Conservation (phyloP, 2,329 filamentous ascomycete genomes). For the Cryphonectria carpinicola region DNA sequence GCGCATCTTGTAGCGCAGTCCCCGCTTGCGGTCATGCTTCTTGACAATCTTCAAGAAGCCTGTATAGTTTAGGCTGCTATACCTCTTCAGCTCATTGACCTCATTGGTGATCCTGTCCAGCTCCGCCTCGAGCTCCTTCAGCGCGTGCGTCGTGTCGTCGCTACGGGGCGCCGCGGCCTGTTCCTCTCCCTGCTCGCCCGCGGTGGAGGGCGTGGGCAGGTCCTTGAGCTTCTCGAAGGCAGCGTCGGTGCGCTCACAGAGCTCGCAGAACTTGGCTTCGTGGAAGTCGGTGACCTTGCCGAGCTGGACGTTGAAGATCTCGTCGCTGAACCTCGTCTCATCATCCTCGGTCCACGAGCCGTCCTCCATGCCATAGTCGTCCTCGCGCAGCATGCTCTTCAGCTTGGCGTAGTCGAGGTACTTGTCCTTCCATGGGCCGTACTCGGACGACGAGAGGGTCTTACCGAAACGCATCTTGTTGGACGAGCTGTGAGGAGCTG, state of each 20-base stretch:
- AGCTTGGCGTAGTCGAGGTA: slow-evolving; percentile 97
- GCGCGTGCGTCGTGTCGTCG: slow-evolving; percentile 53
- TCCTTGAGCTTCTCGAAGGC: slow-evolving; percentile 76
- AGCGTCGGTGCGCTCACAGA: slow-evolving; percentile 58
- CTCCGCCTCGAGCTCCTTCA: slow-evolving; percentile 76
- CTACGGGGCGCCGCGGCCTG: slow-evolving; percentile 46
- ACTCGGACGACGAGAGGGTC: slow-evolving; percentile 78
- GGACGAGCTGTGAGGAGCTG: slow-evolving; percentile 18
- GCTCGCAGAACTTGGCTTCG: slow-evolving; percentile 68
- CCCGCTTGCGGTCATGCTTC: slow-evolving; percentile 96
- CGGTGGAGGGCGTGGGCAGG: slow-evolving; percentile 68
- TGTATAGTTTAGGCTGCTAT: slow-evolving; percentile 95
- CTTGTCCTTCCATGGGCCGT: slow-evolving; percentile 86
- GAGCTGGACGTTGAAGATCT: slow-evolving; percentile 90
- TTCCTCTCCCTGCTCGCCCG: slow-evolving; percentile 37
- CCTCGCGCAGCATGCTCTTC: slow-evolving; percentile 85
- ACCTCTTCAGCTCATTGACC: slow-evolving; percentile 91
- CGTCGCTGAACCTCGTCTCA: slow-evolving; percentile 91
- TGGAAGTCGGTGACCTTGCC: slow-evolving; percentile 95
- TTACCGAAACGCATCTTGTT: slow-evolving; percentile 87
- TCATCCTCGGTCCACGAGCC: slow-evolving; percentile 89
- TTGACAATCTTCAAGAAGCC: slow-evolving; percentile 98
- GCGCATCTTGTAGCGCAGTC: slow-evolving; percentile 82
- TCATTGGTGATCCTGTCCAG: slow-evolving; percentile 88
- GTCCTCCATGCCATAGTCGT: slow-evolving; percentile 62